Evolutionary conservation across 768 basidiomycete genomes (phyloP).

Genomic region (Suillus bovinus): DNA sequence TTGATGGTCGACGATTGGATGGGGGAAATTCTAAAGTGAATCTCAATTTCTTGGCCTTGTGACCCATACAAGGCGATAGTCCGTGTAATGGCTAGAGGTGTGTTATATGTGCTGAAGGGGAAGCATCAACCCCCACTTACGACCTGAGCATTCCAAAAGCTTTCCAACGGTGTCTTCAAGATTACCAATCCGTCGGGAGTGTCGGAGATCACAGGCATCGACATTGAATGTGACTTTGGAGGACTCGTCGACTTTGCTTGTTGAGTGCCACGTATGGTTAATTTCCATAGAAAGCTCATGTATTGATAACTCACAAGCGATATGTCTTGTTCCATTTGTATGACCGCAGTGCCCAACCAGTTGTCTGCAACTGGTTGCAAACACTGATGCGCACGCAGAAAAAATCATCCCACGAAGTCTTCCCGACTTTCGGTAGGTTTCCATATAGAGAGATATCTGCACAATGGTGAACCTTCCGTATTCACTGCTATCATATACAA

Average conservation of each 20-base stretch:
- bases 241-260: background rate
- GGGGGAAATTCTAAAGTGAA: background rate
- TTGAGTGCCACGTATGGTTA: background rate
- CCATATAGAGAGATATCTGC: background rate
- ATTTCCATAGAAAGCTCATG: background rate
- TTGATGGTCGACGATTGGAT: background rate
- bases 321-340: background rate
- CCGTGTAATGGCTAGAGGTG: background rate
- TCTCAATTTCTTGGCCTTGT: background rate
- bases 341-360: slow-evolving; percentile 1
- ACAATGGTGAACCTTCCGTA: background rate
- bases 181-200: background rate
- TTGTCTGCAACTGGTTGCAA: background rate
- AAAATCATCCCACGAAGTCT: background rate
- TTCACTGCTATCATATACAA: background rate
- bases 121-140: background rate
- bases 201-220: background rate
- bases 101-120: background rate
- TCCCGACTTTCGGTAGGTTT: background rate
- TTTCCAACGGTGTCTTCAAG: background rate
- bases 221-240: background rate
- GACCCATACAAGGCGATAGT: background rate
- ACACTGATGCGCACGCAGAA: background rate
- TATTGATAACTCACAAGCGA: background rate
- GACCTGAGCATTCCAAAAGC: background rate